Base-by-base conservation (phyloP, 1,284 basidiomycete species). In the Taiwanofungus camphoratus region DNA sequence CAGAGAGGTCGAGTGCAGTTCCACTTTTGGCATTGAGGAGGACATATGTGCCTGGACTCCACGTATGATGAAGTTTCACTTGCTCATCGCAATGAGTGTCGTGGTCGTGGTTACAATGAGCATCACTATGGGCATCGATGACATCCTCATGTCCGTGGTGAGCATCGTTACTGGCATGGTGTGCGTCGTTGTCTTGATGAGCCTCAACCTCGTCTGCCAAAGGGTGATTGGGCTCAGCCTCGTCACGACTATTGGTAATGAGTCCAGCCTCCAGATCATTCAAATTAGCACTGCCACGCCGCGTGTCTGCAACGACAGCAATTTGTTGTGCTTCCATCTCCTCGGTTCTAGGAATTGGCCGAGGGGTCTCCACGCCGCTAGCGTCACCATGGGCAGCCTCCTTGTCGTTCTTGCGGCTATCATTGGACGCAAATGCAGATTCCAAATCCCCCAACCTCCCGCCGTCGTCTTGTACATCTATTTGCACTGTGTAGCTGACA, bases 1-100 rank as follows among this genome's bases (percentile, higher is more conserved):
- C 76, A n/a, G 74, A 77, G 30, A 80, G 65, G 52, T 81, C 79
- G 12, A 79, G 42, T 19, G 67, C 71, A 2, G 71, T 79, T 1
- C 69, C 69, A 22, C 66, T 60, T 47, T 72, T 69, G 50, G 58
- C 64, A 58, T 82, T 81, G 30, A 60, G 63, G 44, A 82, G 65
- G 24, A 58, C 64, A 59, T 78, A 13, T 31, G 51, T 53, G 9
- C 52, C 55, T 8, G 57, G 60, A 1, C 45, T 48, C 57, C 54
- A 59, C 9, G 34, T 33, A 20, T 37, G 32, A 24, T 19, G 21
- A 9, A n/a, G n/a, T n/a, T n/a, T n/a, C n/a, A n/a, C n/a, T n/a
- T n/a, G n/a, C n/a, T n/a, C n/a, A n/a, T n/a, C n/a, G n/a, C n/a
- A n/a, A n/a, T n/a, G n/a, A n/a, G n/a, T n/a, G n/a, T n/a, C n/a